Percentiles rank a stretch among this genome's conserved stretches.
phyloP scores from a whole-genome alignment of 768 basidiomycete genomes.

The Sutorius australiensis region DNA sequence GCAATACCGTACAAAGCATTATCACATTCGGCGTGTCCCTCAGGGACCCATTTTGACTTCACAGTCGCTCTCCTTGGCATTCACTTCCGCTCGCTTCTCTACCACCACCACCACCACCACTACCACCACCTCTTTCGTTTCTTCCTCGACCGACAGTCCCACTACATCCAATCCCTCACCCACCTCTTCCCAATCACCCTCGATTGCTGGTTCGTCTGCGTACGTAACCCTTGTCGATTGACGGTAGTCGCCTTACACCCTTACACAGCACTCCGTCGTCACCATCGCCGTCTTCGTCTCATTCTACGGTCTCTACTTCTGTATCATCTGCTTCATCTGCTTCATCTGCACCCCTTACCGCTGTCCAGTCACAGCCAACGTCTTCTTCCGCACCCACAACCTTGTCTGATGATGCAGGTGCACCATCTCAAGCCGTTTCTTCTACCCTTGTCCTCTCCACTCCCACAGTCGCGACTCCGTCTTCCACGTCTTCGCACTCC shows the following conservation, averaged over 20 bases:
- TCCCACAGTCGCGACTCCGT: slow-evolving; percentile 4
- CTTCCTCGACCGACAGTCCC: background rate
- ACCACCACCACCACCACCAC: background rate
- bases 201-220: background rate
- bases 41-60: no score
- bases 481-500: slow-evolving; percentile 11
- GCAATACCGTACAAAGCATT: background rate
- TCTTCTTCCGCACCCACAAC: background rate
- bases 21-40: background rate
- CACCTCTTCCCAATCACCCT: background rate
- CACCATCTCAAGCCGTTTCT: background rate
- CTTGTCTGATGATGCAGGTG: background rate
- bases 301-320: background rate
- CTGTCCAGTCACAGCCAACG: background rate
- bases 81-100: background rate
- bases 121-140: background rate
- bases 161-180: background rate
- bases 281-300: background rate
- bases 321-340: slow-evolving; percentile 1
- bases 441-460: background rate
- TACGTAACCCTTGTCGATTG: slow-evolving; percentile 4
- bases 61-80: background rate
- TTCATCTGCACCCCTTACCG: background rate
- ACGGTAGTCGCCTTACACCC: background rate
- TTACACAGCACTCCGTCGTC: background rate